Percentiles rank a stretch among this genome's conserved stretches.
Conservation (phyloP, 139 green algal species). For the Chlorella sp. region DNA sequence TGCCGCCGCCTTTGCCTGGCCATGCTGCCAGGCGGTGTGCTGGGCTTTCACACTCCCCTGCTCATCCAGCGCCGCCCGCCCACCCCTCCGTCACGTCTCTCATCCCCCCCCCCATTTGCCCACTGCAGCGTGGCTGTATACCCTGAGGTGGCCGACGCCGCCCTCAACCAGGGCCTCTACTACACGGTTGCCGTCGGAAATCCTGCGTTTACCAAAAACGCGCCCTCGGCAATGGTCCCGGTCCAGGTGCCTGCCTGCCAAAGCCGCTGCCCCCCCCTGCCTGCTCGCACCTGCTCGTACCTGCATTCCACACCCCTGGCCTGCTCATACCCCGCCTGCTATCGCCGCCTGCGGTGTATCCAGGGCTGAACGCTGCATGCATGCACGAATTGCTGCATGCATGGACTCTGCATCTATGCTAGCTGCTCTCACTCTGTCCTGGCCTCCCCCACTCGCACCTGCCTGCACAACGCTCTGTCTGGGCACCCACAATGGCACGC, state of each 20-base stretch:
- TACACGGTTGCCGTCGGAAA: not conserved
- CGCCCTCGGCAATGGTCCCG: not conserved
- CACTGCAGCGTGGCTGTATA: slow-evolving; percentile 32
- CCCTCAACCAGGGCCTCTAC: not conserved
- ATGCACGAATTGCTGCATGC: not conserved
- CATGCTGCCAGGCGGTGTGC: not conserved
- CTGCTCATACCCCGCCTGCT: too few species aligned
- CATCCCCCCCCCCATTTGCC: not conserved
- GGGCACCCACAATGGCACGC: not conserved
- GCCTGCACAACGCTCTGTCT: not conserved
- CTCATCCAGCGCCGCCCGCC: not conserved
- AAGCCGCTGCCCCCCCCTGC: not conserved
- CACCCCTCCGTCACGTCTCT: not conserved
- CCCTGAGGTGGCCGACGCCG: not conserved
- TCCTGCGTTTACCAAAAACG: not conserved
- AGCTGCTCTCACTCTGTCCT: too few species aligned
- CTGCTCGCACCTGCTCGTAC: not conserved
- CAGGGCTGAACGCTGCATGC: too few species aligned
- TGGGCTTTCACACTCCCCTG: not conserved
- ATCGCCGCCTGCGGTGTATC: not conserved
- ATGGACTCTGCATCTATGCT: too few species aligned
- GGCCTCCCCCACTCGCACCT: not conserved
- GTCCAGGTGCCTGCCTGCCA: not conserved
- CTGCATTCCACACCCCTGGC: too few species aligned
- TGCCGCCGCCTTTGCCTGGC: not conserved